A percentile compares a stretch with the other conserved stretches of the same genome.
phyloP scores from a whole-genome alignment of 176 grass and related monocot species.

The Cocos nucifera region DNA sequence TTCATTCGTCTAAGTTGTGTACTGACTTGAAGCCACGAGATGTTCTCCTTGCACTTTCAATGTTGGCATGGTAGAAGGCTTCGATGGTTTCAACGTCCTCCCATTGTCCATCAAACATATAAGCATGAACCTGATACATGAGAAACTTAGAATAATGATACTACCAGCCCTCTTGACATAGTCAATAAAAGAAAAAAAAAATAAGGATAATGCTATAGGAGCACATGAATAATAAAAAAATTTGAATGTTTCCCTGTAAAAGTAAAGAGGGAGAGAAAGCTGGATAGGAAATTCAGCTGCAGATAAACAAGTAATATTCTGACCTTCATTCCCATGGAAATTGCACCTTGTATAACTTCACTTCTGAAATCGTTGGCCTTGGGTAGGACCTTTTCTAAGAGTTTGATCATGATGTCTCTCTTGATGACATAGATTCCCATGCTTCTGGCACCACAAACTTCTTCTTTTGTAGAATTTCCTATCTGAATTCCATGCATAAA shows the following conservation, averaged over 20 bases:
- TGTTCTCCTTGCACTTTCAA: conserved; percentile 3
- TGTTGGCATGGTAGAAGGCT: conserved; percentile 16
- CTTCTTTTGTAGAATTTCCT: too few species aligned
- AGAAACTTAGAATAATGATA: too few species aligned
- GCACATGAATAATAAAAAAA: too few species aligned
- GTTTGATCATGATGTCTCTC: conserved; percentile 3
- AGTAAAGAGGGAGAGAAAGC: too few species aligned
- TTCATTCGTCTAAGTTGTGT: neutral
- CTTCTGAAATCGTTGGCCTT: conserved; percentile 14
- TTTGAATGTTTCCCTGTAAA: too few species aligned
- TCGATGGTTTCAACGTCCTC: conserved; percentile 2
- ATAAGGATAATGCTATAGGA: too few species aligned
- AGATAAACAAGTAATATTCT: neutral
- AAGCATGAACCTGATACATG: conserved; percentile 11
- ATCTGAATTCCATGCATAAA: too few species aligned
- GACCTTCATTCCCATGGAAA: conserved; percentile 19
- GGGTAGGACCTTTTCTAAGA: conserved; percentile 2
- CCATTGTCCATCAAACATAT: conserved; percentile 17
- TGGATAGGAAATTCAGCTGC: neutral
- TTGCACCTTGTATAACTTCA: conserved; percentile 19
- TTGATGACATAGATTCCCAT: conserved; percentile 24
- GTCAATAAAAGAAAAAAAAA: too few species aligned
- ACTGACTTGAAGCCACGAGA: neutral
- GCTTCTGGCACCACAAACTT: neutral
- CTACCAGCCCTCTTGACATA: too few species aligned